Base-by-base conservation (phyloP, 2,329 filamentous ascomycete species). In the Hypoxylon sp. region DNA sequence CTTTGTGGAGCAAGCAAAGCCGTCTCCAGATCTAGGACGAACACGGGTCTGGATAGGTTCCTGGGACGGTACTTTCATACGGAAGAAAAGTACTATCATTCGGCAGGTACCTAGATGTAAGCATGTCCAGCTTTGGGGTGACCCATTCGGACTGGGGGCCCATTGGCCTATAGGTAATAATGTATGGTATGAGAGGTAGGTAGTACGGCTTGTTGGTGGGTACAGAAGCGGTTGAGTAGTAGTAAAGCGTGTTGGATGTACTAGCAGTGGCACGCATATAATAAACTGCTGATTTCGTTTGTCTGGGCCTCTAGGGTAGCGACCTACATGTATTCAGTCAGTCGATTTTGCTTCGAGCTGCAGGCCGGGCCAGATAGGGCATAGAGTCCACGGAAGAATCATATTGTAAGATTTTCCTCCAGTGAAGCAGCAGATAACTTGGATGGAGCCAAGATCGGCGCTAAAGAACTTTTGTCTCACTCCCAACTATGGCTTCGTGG, bases 361-460 rank as follows among this genome's bases (percentile, higher is more conserved):
- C 63, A 63, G 62, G 55, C 48, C 59, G 57, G 44, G 16, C 49
- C 28, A 46, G 53, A 70, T 63, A 44, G 26, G 61, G 57, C 22
- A 63, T 63, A 65, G 56, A 56, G 51, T 30, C 9, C 18, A 61
- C 65, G 65, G 68, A 68, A 64, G 48, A 68, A 62, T 57, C 33
- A 54, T 56, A 59, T 40, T 62, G 28, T 28, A 40, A 62, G 63
- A 64, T 70, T 70, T 70, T 68, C 68, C 68, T 67, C 68, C 68
- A 70, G 65, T 70, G 12, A 64, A 7, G 28, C 22, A 51, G 59
- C 2, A 65, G 22, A n/a, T 46, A 9, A 42, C 44, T 64, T 61
- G 56, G 44, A 70, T 53, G 33, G 45, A 51, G 50, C 46, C 51
- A 65, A 54, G 57, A 60, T 18, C 33, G n/a, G 40, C 42, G 48